Evolutionary conservation across 352 stramenopile species (phyloP).

Genomic region (Phytophthora pini): DNA sequence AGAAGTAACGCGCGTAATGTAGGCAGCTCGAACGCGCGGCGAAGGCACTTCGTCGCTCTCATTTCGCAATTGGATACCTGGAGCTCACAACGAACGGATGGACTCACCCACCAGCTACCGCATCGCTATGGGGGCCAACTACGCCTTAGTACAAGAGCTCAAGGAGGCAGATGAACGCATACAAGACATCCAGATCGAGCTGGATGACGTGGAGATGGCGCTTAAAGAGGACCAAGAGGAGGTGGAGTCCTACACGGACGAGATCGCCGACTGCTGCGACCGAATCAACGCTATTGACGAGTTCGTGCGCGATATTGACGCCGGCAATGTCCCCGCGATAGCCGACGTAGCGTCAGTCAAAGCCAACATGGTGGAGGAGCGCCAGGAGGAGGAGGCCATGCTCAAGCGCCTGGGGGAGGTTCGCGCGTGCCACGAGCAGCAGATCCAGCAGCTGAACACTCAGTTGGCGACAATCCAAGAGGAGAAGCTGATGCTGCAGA

Average conservation of each 20-base stretch:
- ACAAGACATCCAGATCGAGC: conserved; percentile 29
- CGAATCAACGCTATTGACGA: conserved; percentile 47
- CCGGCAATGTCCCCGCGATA: conserved; percentile 35
- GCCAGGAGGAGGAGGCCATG: conserved; percentile 40
- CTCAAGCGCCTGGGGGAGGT: conserved; percentile 33
- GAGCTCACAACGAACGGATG: conserved; percentile 6
- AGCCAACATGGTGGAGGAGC: conserved; percentile 43
- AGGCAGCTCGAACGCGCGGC: background rate
- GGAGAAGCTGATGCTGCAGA: conserved; percentile 35
- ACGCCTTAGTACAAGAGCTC: conserved; percentile 39
- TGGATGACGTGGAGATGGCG: conserved; percentile 33
- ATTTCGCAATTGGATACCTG: conserved; percentile 2
- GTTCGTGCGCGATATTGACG: conserved; percentile 40
- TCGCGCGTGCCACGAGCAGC: conserved; percentile 33
- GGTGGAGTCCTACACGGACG: conserved; percentile 45
- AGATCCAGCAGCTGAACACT: conserved; percentile 21
- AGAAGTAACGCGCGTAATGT: conserved; percentile 1
- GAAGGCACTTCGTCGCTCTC: background rate
- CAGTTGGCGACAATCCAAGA: conserved; percentile 28
- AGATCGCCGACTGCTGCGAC: conserved; percentile 47
- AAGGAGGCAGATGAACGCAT: conserved; percentile 29
- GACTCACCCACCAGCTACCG: conserved; percentile 14
- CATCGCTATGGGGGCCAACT: conserved; percentile 27
- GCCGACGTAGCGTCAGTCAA: conserved; percentile 27
- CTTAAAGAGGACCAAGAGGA: conserved; percentile 43